Base-by-base conservation (phyloP, 371 early-diverging fungal genomes). In the Syncephalis plumigaleata region DNA sequence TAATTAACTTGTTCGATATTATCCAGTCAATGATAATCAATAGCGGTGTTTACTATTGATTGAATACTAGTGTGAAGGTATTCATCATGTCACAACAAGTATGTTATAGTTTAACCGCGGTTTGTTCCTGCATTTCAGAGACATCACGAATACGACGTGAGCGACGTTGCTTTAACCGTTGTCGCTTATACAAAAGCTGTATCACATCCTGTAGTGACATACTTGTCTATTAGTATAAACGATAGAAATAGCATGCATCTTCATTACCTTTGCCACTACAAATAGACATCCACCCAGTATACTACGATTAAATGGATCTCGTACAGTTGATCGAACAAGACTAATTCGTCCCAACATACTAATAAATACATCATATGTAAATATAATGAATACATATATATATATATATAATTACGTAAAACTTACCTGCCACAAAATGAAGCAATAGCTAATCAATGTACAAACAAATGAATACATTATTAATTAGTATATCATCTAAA, bases 221-320 rank as follows among this genome's bases (percentile, higher is more conserved):
- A 31, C 4, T 31, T 31, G 11, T 7, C 31, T 31, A 31, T 27
- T 44, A 36, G 24, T 16, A 23, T 27, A 43, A 39, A 9, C 21
- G 17, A 3, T 1, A 21, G 26, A 17, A 26, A 7, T 17, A 39
- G 39, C 15, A 16, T 24, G 7, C 11, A 4, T 31, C 31, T 31
- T 31, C 15, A n/a, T 43, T 57, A 61, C 73, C 59, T 75, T 77
- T 20, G 59, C 54, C 0, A 77, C 59, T 1, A 77, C 64, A 59
- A 75, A 75, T 8, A 77, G 37, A 49, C 75, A 75, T 0, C 75
- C 78, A 36, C 78, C 74, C 2, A 73, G 43, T 3, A 73, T 45
- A 50, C 68, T 73, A 22, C 78, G 60, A 42, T 73, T 71, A 48
- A 75, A 72, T 24, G 68, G 65, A 16, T 71, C 69, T 0, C 73